Base-by-base conservation (phyloP, 2,329 filamentous ascomycete genomes). In the Penicillium sp. region DNA sequence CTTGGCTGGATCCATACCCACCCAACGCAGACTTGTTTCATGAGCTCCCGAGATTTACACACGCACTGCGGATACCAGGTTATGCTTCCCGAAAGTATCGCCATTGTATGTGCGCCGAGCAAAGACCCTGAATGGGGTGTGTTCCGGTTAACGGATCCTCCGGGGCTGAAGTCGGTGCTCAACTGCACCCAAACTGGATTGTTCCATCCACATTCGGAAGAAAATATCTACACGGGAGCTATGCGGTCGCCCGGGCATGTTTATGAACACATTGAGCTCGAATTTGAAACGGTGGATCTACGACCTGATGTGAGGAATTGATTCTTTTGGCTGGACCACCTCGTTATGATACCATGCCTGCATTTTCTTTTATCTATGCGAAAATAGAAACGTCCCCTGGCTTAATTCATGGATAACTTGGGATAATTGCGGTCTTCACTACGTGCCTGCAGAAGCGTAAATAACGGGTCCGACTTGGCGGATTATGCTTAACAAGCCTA, bases 1-100 rank as follows among this genome's bases (percentile, higher is more conserved):
- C 82, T 96, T 5, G 93, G 93, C 38, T 99, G 94, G 94, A 99
- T 99, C 57, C 94, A 99, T 71, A 99, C 94, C 0, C 94, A 99
- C 71, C 94, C 94, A 0, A 91, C 89, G 0, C 94, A 99, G 76
- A 95, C 91, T 0, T 99, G 94, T 74, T 99, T 99, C 72, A 95
- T 99, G 90, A 96, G 91, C 70, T 94, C 89, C 46, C 82, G 93
- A 47, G 94, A 99, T 69, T 71, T 97, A 62, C 94, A 99, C 70
- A 99, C 95, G 0, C 93, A 96, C 69, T 87, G 88, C 3, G 92
- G 92, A 10, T 97, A 97, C 71, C 94, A 99, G 74, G 87, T 94
- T 56, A 97, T 97, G 91, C 84, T 97, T 75, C 88, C 92, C 1
- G 94, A 99, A 79, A 95, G 91, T 65, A 92, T 99, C 59, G 94